A percentile compares a stretch with the other conserved stretches of the same genome.
phyloP scores from a whole-genome alignment of 225 moss, liverwort and hornwort species.

The Neckera pumila region DNA sequence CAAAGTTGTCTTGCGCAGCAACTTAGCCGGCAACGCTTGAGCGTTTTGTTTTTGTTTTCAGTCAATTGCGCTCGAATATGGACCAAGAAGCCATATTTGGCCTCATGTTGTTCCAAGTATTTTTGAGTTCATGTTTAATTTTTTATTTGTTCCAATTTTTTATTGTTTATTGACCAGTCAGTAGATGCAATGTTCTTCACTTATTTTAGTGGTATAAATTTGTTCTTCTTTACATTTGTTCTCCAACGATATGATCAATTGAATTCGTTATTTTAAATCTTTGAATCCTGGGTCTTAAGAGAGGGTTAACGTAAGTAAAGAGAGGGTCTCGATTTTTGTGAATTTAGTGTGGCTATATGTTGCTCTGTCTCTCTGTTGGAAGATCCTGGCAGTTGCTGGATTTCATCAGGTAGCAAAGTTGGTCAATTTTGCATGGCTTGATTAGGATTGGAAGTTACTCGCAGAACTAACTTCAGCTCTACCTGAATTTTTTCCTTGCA shows the following conservation, averaged over 20 bases:
- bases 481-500: conserved; percentile 1
- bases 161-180: not conserved
- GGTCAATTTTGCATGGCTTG: not conserved
- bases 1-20: not conserved
- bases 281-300: not conserved
- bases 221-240: not conserved
- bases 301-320: not conserved
- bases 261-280: not conserved
- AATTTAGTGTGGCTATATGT: not conserved
- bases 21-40: not conserved
- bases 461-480: not conserved
- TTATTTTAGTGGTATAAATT: not conserved
- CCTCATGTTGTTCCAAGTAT: not conserved
- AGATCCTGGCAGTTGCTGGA: not conserved
- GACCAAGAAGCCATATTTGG: not conserved
- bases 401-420: not conserved
- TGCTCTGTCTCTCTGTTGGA: not conserved
- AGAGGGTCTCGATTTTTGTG: not conserved
- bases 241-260: not conserved
- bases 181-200: not conserved
- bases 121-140: not conserved
- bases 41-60: not conserved
- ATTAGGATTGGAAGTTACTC: not conserved
- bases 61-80: not conserved
- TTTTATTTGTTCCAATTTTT: not conserved